Conservation (phyloP, 2,329 filamentous ascomycete species). For the Rhinocladiella mackenziei region DNA sequence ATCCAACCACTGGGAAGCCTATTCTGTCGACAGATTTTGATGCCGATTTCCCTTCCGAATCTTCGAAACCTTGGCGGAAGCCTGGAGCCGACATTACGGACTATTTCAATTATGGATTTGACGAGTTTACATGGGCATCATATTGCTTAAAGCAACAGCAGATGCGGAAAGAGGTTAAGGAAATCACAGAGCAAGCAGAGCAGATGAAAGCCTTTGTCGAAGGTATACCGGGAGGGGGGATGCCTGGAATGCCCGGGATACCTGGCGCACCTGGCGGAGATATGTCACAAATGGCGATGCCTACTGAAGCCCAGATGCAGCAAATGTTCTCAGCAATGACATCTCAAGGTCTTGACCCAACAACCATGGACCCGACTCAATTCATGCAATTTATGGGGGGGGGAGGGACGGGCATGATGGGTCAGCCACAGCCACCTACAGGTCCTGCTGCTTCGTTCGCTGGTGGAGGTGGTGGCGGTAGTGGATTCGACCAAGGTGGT, state of each 20-base stretch:
- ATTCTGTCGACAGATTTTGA: conserved; percentile 77
- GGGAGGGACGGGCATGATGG: conserved; percentile 34
- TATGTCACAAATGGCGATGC: conserved; percentile 38
- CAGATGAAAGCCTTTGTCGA: conserved; percentile 59
- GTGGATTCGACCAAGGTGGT: conserved; percentile 22
- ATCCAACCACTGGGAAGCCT: conserved; percentile 70
- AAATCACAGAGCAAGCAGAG: conserved; percentile 69
- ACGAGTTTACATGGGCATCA: conserved; percentile 76
- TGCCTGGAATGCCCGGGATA: conserved; percentile 46
- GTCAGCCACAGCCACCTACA: conserved; percentile 35
- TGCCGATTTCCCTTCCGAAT: conserved; percentile 64
- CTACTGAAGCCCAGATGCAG: conserved; percentile 44
- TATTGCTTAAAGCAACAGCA: conserved; percentile 86
- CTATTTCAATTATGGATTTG: conserved; percentile 68
- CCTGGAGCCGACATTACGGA: conserved; percentile 92
- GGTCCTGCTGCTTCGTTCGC: conserved; percentile 34
- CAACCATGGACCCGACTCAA: conserved; percentile 50
- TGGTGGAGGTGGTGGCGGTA: conserved; percentile 26
- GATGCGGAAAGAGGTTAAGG: conserved; percentile 70
- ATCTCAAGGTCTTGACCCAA: conserved; percentile 51
- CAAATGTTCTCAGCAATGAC: conserved; percentile 56
- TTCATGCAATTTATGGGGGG: conserved; percentile 54
- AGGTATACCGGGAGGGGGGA: conserved; percentile 40
- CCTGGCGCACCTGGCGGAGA: conserved; percentile 44
- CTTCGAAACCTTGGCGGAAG: conserved; percentile 89